Percentiles rank a stretch among this genome's conserved stretches.
Conservation (phyloP, 176 grass and related monocot species). For the Carex parvula region DNA sequence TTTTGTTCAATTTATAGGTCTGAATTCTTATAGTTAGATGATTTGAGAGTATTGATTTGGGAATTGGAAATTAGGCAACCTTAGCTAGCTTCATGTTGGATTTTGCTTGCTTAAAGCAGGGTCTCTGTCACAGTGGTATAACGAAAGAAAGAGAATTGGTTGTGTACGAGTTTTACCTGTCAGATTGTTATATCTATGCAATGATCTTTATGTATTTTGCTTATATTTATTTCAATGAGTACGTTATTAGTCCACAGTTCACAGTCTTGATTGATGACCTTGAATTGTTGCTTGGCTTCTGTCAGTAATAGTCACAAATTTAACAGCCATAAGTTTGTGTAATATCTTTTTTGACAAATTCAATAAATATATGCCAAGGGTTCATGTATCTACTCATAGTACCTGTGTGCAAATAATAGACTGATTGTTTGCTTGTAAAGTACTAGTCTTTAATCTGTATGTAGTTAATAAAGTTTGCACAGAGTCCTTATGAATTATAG, state of each 20-base stretch:
- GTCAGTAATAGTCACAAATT: not conserved
- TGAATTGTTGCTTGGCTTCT: not conserved
- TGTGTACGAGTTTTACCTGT: not conserved
- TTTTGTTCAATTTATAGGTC: not conserved
- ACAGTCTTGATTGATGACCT: not conserved
- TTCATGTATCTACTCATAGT: not conserved
- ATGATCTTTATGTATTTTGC: not conserved
- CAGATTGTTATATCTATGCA: not conserved
- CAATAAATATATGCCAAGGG: not conserved
- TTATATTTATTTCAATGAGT: not conserved
- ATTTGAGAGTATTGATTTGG: slow-evolving; percentile 4
- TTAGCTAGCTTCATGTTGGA: not conserved
- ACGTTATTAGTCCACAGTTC: not conserved
- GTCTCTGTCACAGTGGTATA: not conserved
- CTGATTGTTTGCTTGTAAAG: not conserved
- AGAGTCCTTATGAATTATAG: not conserved
- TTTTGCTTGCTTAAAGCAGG: not conserved
- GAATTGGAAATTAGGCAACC: not conserved
- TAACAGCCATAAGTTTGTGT: not conserved
- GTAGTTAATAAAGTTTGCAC: not conserved
- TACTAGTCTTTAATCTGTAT: no score
- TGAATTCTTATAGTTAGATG: not conserved
- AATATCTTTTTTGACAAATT: not conserved
- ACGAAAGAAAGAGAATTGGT: not conserved
- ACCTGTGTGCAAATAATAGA: not conserved